Evolutionary conservation across 495 filamentous ascomycete species (phyloP).

Genomic region (Aspergillus indologenus): DNA sequence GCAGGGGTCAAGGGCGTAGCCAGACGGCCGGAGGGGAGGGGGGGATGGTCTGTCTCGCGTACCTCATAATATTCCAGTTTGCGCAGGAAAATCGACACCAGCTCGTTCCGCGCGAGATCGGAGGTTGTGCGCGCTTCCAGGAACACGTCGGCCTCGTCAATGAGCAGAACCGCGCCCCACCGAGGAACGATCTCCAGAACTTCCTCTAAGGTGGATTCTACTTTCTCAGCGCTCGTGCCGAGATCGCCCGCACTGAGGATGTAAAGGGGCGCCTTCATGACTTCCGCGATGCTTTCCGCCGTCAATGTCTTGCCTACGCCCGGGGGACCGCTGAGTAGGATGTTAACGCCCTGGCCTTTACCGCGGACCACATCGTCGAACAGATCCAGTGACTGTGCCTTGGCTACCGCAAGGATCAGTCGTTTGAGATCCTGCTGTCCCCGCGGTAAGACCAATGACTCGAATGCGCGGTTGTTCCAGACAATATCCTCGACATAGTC

Average conservation of each 20-base stretch:
- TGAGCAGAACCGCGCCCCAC: conserved; percentile 53
- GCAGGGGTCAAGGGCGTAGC: too few relatives aligned
- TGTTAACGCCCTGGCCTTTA: conserved; percentile 60
- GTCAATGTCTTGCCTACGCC: conserved; percentile 61
- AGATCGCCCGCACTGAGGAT: conserved; percentile 51
- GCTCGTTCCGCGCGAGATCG: conserved; percentile 7
- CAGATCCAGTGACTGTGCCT: neutral
- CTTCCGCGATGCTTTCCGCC: conserved; percentile 52
- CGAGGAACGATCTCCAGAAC: conserved; percentile 47
- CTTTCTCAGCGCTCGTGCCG: conserved; percentile 42
- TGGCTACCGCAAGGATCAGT: neutral
- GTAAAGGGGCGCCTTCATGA: conserved; percentile 49
- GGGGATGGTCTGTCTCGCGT: too few relatives aligned
- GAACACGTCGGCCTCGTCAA: conserved; percentile 8
- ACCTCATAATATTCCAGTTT: conserved; percentile 10
- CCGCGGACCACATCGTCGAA: conserved; percentile 23
- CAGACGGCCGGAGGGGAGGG: too few relatives aligned
- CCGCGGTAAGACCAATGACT: conserved; percentile 48
- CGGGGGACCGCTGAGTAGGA: conserved; percentile 55
- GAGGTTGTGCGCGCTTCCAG: neutral
- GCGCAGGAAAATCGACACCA: conserved; percentile 9
- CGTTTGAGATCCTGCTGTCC: conserved; percentile 23
- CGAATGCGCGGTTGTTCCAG: conserved; percentile 55
- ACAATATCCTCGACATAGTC: conserved; percentile 38
- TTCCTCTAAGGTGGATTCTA: conserved; percentile 45